phyloP scores from a whole-genome alignment of 1,139 yeast species.

The Suhomyces atakaporum region DNA sequence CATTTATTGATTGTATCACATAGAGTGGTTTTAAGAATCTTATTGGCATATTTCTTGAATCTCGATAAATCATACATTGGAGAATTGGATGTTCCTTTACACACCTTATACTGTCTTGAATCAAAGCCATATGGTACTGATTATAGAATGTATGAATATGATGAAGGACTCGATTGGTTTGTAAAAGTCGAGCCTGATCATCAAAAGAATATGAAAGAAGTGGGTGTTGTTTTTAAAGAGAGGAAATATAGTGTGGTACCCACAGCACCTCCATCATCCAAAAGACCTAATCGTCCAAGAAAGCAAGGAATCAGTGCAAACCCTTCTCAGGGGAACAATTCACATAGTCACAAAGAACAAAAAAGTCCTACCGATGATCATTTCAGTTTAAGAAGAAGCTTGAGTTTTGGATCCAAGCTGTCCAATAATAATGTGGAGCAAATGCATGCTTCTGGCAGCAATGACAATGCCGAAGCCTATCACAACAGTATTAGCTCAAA shows the following conservation, averaged over 20 bases:
- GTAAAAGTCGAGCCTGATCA: constrained; percentile 69
- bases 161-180: constrained; percentile 78
- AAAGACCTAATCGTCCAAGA: constrained; percentile 1
- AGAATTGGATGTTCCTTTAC: constrained; percentile 89
- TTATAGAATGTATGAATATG: constrained; percentile 85
- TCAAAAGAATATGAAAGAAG: constrained; percentile 60
- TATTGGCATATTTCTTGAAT: constrained; percentile 87
- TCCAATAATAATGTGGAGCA: constrained; percentile 1
- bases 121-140: constrained; percentile 95
- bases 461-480: constrained; percentile 1
- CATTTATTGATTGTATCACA: constrained; percentile 84
- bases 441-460: not conserved
- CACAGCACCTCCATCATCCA: constrained; percentile 58
- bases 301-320: too few species aligned
- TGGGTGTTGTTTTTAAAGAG: constrained; percentile 65
- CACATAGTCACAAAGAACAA: constrained; percentile 1
- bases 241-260: constrained; percentile 73
- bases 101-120: constrained; percentile 84
- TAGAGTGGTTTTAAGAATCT: constrained; percentile 84
- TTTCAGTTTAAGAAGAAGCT: constrained; percentile 19
- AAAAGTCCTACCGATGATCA: constrained; percentile 5
- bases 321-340: too few species aligned
- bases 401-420: constrained; percentile 19
- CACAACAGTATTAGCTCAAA: constrained; percentile 18
- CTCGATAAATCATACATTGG: constrained; percentile 81